Evolutionary conservation across 768 basidiomycete species (phyloP).

Genomic region (Heimioporus sp.): DNA sequence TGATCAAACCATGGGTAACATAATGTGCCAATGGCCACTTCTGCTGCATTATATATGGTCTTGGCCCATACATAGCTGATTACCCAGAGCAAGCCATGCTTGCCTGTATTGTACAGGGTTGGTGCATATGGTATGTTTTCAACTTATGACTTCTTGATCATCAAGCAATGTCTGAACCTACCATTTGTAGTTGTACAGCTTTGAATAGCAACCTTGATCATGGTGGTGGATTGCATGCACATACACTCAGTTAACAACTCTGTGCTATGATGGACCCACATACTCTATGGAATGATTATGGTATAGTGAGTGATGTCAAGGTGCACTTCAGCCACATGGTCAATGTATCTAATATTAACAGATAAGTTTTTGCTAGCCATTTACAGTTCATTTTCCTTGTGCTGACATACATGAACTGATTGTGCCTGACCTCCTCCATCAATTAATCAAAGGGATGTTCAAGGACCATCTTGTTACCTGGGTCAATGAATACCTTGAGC

Average conservation of each 20-base stretch:
- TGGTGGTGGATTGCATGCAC: too few relatives aligned
- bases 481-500: too few relatives aligned
- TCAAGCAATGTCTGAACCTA: too few relatives aligned
- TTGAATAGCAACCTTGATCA: background rate
- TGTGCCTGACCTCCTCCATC: background rate
- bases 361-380: background rate
- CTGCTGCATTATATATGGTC: background rate
- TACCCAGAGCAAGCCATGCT: background rate
- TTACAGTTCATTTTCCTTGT: background rate
- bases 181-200: background rate
- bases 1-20: too few relatives aligned
- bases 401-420: background rate
- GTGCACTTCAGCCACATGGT: background rate
- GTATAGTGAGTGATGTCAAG: too few relatives aligned
- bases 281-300: too few relatives aligned
- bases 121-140: background rate
- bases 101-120: background rate
- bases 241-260: too few relatives aligned
- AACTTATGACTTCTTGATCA: too few relatives aligned
- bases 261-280: too few relatives aligned
- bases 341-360: background rate
- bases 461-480: background rate
- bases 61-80: background rate
- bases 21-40: background rate
- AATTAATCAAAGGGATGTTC: slow-evolving; percentile 7